Base-by-base conservation (phyloP, 805 yeast genomes). In the Blastobotrys muscicola region DNA sequence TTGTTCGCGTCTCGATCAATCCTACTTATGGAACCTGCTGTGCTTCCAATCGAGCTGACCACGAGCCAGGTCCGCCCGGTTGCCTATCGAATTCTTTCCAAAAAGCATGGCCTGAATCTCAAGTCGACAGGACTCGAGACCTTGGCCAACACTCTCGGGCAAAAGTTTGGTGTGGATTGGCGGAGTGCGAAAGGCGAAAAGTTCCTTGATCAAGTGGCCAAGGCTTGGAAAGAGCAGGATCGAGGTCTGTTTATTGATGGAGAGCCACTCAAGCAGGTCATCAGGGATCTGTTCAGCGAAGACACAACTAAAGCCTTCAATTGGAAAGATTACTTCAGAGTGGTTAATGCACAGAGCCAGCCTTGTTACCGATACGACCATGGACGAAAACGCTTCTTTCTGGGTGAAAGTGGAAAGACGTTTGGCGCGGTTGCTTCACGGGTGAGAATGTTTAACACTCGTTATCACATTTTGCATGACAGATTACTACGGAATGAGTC, bases 81-180 rank as follows among this genome's bases (percentile, higher is more conserved):
- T 39, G 97, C 97, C 0, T 92, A 89, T 60, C 69, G 98, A 34
- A 75, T 90, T 1, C 62, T 92, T 7, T 85, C 97, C 3, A 90
- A 87, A 62, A 92, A 90, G 58, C 90, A 86, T 59, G 96, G 97
- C 0, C 72, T 92, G 26, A 87, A 87, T 60, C 75, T 92, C 50
- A 86, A 90, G 55, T 80, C 96, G 0, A 80, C 83, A 50, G 97
- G 96, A 0, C 67, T 92, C 11, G 74, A 70, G 36, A 72, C 74
- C 1, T 65, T 92, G 29, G 84, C 96, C 1, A 78, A 77, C n/a
- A 73, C 76, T 42, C 69, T 92, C 20, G 92, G 97, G 2, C 70
- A 69, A 35, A 72, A 72, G 36, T 89, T 80, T 61, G 97, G 97
- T 8, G 75, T 74, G 6, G 87, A 86, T 40, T 90, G 98, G 97